These are phyloP conservation scores for Arachnopeziza araneosa DNA, from an alignment of 2,329 filamentous ascomycete genomes.

Conservation along the genomic window DNA sequence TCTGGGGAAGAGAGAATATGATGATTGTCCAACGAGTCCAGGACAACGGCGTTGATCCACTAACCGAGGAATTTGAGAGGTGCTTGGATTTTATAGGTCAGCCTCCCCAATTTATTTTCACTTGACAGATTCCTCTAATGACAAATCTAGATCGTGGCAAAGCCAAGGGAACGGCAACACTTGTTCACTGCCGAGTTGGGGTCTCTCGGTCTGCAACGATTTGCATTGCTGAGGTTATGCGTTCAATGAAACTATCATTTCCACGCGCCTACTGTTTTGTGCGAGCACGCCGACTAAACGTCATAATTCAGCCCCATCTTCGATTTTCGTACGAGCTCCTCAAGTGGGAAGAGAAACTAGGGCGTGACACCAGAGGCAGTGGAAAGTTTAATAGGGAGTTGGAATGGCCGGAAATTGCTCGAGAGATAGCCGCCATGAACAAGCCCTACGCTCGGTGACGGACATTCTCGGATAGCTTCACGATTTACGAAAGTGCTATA, in stretches of 20 bases:
- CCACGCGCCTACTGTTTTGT: constrained; percentile 96
- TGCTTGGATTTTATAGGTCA: constrained; percentile 90
- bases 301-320: constrained; percentile 96
- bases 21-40: constrained; percentile 81
- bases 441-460: constrained; percentile 52
- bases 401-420: constrained; percentile 5
- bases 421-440: constrained; percentile 87
- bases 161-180: constrained; percentile 69
- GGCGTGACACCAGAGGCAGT: constrained; percentile 30
- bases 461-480: background rate
- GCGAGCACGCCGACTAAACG: constrained; percentile 83
- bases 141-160: constrained; percentile 64
- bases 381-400: constrained; percentile 26
- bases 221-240: constrained; percentile 98
- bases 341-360: constrained; percentile 86
- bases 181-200: constrained; percentile 94
- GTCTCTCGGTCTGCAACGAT: constrained; percentile 95
- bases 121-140: background rate
- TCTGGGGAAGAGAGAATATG: constrained; percentile 74
- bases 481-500: background rate
- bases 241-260: constrained; percentile 70
- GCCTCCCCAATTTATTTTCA: constrained; percentile 31
- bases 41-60: constrained; percentile 91
- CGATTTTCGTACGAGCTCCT: constrained; percentile 92
- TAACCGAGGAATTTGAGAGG: constrained; percentile 77